Percentiles rank a stretch among this genome's conserved stretches.
These are phyloP conservation scores for Solanum acaule DNA, from an alignment of 257 asterid genomes.

Conservation along the genomic window DNA sequence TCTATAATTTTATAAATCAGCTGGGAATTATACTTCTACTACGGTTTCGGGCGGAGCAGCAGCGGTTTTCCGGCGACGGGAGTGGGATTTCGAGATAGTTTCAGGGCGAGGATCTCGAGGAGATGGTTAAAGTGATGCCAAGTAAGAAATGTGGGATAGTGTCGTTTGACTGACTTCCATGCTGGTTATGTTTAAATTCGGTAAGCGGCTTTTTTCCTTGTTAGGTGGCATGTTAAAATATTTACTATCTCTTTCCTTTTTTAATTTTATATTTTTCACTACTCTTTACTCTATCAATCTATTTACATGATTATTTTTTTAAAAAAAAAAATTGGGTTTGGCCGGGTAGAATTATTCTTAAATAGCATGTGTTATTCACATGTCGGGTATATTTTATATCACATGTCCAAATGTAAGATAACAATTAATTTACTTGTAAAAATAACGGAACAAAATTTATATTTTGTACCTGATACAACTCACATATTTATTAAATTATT, in stretches of 20 bases:
- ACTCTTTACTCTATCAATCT: not conserved
- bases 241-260: not conserved
- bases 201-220: not conserved
- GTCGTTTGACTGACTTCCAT: not conserved
- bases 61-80: conserved; percentile 6
- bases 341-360: not conserved
- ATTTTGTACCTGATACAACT: not conserved
- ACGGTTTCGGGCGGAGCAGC: not conserved
- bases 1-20: not conserved
- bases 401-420: no score
- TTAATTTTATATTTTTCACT: not conserved
- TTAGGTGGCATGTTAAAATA: not conserved
- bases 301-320: not conserved
- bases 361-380: no score
- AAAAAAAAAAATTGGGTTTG: not conserved
- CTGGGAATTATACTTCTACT: not conserved
- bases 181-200: not conserved
- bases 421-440: not conserved
- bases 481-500: not conserved
- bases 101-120: not conserved
- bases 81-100: not conserved
- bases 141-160: conserved; percentile 1
- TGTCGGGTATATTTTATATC: no score
- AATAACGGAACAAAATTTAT: not conserved
- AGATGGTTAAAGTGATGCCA: not conserved